Conservation (phyloP, 192 early-diverging fungal genomes). For the Chytriomyces sp. region DNA sequence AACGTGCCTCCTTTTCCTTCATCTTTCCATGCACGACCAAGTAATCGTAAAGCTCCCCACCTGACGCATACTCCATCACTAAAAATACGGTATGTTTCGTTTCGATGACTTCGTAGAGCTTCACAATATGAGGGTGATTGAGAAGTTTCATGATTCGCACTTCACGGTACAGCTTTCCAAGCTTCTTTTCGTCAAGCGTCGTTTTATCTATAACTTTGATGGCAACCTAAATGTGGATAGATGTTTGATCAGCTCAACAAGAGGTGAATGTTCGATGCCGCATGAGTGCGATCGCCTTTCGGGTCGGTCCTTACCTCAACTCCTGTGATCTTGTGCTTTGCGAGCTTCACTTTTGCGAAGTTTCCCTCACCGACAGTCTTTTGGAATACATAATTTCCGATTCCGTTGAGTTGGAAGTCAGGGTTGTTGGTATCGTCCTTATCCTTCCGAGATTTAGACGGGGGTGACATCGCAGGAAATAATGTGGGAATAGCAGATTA, state of each 20-base stretch:
- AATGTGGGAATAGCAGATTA: neutral
- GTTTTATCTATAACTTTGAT: conserved; percentile 68
- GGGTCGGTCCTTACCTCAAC: conserved; percentile 47
- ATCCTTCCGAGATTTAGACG: conserved; percentile 42
- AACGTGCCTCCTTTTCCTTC: conserved; percentile 59
- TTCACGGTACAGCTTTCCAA: conserved; percentile 63
- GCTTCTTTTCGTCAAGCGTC: conserved; percentile 61
- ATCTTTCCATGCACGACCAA: conserved; percentile 87
- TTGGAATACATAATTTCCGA: conserved; percentile 85
- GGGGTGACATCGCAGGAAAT: conserved; percentile 6
- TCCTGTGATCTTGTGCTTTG: conserved; percentile 70
- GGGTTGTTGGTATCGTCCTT: conserved; percentile 63
- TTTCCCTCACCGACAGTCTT: conserved; percentile 97
- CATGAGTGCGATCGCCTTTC: no score
- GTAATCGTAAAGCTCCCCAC: conserved; percentile 95
- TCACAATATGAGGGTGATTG: conserved; percentile 83
- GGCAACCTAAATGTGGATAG: conserved; percentile 57
- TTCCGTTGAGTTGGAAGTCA: conserved; percentile 46
- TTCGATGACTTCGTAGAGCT: conserved; percentile 87
- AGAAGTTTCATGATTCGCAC: conserved; percentile 71
- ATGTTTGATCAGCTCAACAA: no score
- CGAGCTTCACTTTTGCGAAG: conserved; percentile 97
- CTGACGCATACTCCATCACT: conserved; percentile 94
- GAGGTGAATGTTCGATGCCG: no score
- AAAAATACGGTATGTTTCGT: conserved; percentile 85